Conservation (phyloP, 306 rosid genomes). For the Ziziphus jujuba region DNA sequence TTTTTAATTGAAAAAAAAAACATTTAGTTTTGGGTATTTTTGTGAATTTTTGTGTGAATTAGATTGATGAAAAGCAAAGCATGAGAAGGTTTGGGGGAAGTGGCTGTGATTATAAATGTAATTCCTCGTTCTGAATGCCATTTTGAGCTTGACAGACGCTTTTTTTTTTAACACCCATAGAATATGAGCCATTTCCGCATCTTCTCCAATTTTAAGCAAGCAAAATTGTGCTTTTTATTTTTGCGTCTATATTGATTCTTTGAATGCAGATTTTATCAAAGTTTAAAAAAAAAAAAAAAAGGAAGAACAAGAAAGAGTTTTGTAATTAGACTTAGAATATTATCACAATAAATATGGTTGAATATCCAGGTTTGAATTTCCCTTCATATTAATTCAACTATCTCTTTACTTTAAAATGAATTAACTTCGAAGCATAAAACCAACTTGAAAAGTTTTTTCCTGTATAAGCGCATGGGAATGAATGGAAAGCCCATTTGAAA, state of each 20-base stretch:
- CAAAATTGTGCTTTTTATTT: neutral
- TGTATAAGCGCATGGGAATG: no score
- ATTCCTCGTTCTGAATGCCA: conserved; percentile 14
- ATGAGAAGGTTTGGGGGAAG: neutral
- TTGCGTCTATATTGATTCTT: no score
- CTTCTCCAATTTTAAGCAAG: neutral
- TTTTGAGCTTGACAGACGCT: conserved; percentile 14
- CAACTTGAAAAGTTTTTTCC: no score
- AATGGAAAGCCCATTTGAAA: no score
- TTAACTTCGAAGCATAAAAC: no score
- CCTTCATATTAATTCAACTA: no score
- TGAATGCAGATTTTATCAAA: neutral
- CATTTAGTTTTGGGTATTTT: neutral
- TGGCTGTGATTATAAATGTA: conserved; percentile 17
- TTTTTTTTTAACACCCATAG: conserved; percentile 20
- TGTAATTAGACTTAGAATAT: no score
- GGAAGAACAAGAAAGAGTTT: no score
- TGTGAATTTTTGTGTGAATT: neutral
- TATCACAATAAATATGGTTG: no score
- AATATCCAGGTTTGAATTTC: no score
- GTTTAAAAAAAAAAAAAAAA: no score
- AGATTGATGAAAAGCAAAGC: neutral
- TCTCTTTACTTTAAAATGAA: no score
- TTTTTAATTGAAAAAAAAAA: neutral
- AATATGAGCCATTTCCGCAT: conserved; percentile 13